These are phyloP conservation scores for Colletotrichum aenigma DNA, from an alignment of 2,329 filamentous ascomycete genomes.

Conservation along the genomic window DNA sequence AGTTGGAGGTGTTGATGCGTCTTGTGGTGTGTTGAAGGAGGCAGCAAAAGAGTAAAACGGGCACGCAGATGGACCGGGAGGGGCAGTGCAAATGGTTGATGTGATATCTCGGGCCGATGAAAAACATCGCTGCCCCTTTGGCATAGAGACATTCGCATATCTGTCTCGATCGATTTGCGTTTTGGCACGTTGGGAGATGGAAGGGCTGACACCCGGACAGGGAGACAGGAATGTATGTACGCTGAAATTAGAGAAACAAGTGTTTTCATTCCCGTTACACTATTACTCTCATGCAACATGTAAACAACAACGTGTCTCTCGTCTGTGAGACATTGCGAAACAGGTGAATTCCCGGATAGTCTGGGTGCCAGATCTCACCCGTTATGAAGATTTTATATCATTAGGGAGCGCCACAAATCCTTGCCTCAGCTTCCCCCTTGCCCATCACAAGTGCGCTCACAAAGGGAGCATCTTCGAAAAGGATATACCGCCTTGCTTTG, in stretches of 20 bases:
- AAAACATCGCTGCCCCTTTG: not conserved
- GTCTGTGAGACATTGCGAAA: not conserved
- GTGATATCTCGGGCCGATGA: not conserved
- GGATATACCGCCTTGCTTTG: not conserved
- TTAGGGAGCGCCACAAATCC: not conserved
- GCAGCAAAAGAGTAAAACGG: not conserved
- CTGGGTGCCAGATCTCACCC: not conserved
- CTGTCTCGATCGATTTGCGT: not conserved
- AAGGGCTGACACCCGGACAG: not conserved
- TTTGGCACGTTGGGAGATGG: not conserved
- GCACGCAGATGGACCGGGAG: not conserved
- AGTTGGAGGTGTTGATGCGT: not conserved
- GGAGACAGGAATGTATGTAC: not conserved
- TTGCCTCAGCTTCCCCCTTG: not conserved
- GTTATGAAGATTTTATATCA: not conserved
- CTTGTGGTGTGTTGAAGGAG: not conserved
- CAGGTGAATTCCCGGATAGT: not conserved
- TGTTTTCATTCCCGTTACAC: not conserved
- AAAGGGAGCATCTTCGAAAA: not conserved
- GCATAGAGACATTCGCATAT: not conserved
- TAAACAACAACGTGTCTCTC: not conserved
- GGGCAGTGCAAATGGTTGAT: not conserved
- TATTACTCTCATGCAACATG: not conserved
- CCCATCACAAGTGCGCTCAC: not conserved
- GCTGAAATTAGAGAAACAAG: not conserved